Percentiles rank a stretch among this genome's conserved stretches.
These are phyloP conservation scores for Entophlyctis luteolus DNA, from an alignment of 192 early-diverging fungal genomes.

Conservation along the genomic window DNA sequence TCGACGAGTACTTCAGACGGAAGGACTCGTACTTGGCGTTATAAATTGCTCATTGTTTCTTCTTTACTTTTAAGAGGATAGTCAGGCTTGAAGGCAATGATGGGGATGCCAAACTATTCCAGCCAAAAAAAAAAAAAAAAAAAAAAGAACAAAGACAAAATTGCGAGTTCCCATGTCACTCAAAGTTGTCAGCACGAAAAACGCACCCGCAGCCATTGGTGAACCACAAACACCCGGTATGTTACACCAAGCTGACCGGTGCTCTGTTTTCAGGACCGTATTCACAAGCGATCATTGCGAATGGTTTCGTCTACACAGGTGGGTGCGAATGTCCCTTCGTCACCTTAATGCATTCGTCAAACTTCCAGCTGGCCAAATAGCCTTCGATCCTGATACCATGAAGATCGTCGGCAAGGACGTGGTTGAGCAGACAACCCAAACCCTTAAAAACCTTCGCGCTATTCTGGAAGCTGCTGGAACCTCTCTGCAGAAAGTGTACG, in stretches of 20 bases:
- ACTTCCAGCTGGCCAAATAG: conserved; percentile 17
- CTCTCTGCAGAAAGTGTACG: conserved; percentile 65
- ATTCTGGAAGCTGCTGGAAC: conserved; percentile 80
- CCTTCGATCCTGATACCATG: conserved; percentile 66
- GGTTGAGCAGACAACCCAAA: conserved; percentile 63
- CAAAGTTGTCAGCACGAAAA: conserved; percentile 29
- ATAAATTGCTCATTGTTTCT: conserved; percentile 26
- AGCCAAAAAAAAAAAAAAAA: too few relatives aligned
- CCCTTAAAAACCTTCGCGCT: conserved; percentile 76
- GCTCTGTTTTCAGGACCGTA: conserved; percentile 46
- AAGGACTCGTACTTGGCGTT: conserved; percentile 28
- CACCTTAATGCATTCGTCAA: neutral
- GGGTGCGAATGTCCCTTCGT: neutral
- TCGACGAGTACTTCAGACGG: conserved; percentile 59
- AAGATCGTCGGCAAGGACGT: conserved; percentile 70
- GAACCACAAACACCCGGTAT: neutral
- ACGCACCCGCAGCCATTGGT: conserved; percentile 40
- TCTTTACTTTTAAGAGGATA: too few relatives aligned
- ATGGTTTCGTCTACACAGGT: conserved; percentile 77
- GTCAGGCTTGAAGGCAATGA: too few relatives aligned
- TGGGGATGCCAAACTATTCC: too few relatives aligned
- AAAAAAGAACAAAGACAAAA: conserved; percentile 4
- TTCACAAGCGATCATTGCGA: conserved; percentile 72
- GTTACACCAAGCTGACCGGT: neutral
- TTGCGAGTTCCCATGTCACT: conserved; percentile 6